Evolutionary conservation across 129 eudicot genomes (phyloP), one percentile per base, ranked within the genome.

Genomic region (Tagetes patula): DNA sequence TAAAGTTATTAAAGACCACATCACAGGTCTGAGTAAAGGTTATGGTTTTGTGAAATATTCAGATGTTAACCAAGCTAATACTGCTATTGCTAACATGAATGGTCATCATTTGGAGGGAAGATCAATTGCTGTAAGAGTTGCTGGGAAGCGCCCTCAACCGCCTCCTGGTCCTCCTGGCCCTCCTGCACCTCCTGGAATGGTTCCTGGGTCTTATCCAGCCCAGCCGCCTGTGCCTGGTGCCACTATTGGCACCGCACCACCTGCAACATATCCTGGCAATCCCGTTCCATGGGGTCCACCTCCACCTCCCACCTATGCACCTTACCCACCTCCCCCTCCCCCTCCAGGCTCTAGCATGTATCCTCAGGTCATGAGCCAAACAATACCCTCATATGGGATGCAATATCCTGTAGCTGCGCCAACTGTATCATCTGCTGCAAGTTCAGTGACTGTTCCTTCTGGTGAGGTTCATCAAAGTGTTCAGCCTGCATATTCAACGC

Each of bases 61-160:
- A 20, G 83, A 82, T 81, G 88, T 86, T 60, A 79, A 80, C 60
- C 92, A 88, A 83, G 97, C 97, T 3, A 91, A 91, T 75, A 72
- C 45, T 52, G 97, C 97, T 67, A 91, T 86, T 78, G 77, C 85
- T 48, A 72, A 84, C 75, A 91, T 91, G 97, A 91, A 82, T 53
- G 97, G 97, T 12, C 77, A 86, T 75, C 79, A 60, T 7, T 47
- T 91, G 6, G 97, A 91, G 61, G 97, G 97, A 32, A 89, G 96
- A 77, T 70, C 87, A 33, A 88, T 91, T 58, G 97, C 96, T 46
- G 97, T 91, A 46, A 80, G 97, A 79, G 82, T 91, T 59, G 97
- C 97, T 1, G 96, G 96, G 62, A 91, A 88, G 78, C 90, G 95
- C 38, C 96, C 97, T 77, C 94, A 83, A 50, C 96, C 94, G 30